Evolutionary conservation across 208 protist species (phyloP).

Genomic region (Trypanosoma theileri): DNA sequence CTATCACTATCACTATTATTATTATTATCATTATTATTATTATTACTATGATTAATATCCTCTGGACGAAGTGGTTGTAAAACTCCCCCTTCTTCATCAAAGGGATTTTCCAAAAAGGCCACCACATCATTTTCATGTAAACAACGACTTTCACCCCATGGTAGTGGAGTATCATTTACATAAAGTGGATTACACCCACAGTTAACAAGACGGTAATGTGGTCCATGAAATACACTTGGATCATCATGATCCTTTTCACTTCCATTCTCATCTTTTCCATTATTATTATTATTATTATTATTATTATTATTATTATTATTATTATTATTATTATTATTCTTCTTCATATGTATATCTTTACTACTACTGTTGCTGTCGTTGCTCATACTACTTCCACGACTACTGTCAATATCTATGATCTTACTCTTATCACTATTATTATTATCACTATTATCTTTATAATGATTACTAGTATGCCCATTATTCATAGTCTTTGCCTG

Average conservation of each 20-base stretch:
- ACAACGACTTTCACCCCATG: slow-evolving; percentile 32
- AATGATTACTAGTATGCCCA: neutral
- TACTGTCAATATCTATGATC: no score
- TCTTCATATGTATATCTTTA: neutral
- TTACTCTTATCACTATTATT: neutral
- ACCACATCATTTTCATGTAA: slow-evolving; percentile 71
- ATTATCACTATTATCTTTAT: neutral
- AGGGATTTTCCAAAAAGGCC: slow-evolving; percentile 76
- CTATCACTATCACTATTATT: neutral
- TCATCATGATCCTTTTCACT: neutral
- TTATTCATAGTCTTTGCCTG: neutral
- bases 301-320: slow-evolving; percentile 4
- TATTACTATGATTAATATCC: neutral
- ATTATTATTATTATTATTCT: slow-evolving; percentile 4
- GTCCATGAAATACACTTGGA: slow-evolving; percentile 24
- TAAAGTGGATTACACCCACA: slow-evolving; percentile 69
- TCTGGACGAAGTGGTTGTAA: slow-evolving; percentile 27
- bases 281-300: neutral
- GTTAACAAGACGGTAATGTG: slow-evolving; percentile 80
- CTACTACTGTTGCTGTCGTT: neutral
- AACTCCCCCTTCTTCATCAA: slow-evolving; percentile 63
- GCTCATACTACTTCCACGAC: no score
- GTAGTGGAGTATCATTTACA: slow-evolving; percentile 43
- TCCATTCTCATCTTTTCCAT: slow-evolving; percentile 1
- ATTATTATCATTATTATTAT: neutral